Percentiles rank a stretch among this genome's conserved stretches.
Evolutionary conservation across 345 rosid genomes (phyloP).

Genomic region (Geranium brycei): DNA sequence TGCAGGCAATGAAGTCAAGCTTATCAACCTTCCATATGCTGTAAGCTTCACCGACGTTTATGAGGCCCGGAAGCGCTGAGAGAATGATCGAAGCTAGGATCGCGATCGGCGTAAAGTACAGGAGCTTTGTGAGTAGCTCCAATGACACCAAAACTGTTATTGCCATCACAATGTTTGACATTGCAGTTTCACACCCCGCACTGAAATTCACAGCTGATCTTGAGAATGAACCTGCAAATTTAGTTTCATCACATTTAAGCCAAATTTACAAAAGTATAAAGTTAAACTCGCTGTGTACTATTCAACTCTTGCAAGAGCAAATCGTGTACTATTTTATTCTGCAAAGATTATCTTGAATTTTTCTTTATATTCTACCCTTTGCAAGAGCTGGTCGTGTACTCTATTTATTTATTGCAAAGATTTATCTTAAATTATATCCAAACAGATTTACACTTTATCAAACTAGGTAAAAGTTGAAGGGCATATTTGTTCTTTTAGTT

Average conservation of each 20-base stretch:
- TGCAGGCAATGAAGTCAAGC: conserved; percentile 73
- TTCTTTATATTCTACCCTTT: too few relatives aligned
- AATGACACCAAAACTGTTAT: conserved; percentile 55
- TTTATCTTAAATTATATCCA: too few relatives aligned
- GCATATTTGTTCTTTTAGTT: too few relatives aligned
- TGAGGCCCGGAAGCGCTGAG: conserved; percentile 77
- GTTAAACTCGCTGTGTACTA: too few relatives aligned
- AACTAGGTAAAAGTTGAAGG: too few relatives aligned
- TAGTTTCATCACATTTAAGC: neutral
- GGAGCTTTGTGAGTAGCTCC: conserved; percentile 49
- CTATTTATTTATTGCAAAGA: too few relatives aligned
- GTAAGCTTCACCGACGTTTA: conserved; percentile 44
- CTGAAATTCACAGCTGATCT: conserved; percentile 79
- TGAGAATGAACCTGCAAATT: conserved; percentile 65
- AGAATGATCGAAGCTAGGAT: conserved; percentile 75
- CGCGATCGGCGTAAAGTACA: conserved; percentile 68
- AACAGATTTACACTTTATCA: too few relatives aligned
- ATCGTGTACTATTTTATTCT: too few relatives aligned
- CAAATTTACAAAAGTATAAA: too few relatives aligned
- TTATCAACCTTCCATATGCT: conserved; percentile 73
- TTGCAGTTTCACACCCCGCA: conserved; percentile 69
- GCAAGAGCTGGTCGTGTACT: too few relatives aligned
- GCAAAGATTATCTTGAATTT: too few relatives aligned
- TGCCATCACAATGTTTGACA: conserved; percentile 85
- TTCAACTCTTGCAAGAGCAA: too few relatives aligned